Evolutionary conservation across 2,329 filamentous ascomycete genomes (phyloP), one percentile per base, ranked within the genome.

Genomic region (Plectosphaerella sp.): DNA sequence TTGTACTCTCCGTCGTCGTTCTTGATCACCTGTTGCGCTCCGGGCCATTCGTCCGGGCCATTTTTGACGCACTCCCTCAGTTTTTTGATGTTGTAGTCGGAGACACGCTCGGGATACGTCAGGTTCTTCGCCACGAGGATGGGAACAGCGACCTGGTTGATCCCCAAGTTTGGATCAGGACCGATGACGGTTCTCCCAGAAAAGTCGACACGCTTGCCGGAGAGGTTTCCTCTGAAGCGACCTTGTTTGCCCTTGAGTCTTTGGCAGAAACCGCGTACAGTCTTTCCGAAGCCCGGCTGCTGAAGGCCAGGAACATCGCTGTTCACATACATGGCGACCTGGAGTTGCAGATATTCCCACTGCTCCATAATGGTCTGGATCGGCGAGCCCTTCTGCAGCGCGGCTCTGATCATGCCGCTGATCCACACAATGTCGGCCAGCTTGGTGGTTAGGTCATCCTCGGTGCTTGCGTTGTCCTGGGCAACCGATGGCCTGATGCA

Each of bases 311-410:
- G 94, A 3, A 96, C 86, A 61, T 97, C 92, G 57, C 92, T 96
- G 73, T 99, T 97, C 68, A 99, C 93, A 67, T 99, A 97, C 79
- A 97, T 91, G 55, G 93, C 94, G 54, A 97, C 89, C 64, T 97
- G 92, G 9, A 96, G 80, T 64, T 97, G 93, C 55, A 99, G 75
- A 63, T 93, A 97, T 65, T 99, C 94, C 94, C 94, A 99, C 62
- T 96, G 91, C 67, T 99, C 94, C 86, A 97, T 95, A 52, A 97
- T 89, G 1, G 90, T 95, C 58, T 88, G 83, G 2, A 99, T 80
- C 0, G 91, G 85, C 14, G 92, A 89, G 10, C 93, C 93, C 59
- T 91, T 91, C 55, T 87, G 80, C 15, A 97, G 70, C 0, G 91
- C 90, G 20, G 89, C 88, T 48, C 88, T 86, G 57, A 99, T 90